phyloP scores from a whole-genome alignment of 257 asterid genomes.

The Anisodus tanguticus region DNA sequence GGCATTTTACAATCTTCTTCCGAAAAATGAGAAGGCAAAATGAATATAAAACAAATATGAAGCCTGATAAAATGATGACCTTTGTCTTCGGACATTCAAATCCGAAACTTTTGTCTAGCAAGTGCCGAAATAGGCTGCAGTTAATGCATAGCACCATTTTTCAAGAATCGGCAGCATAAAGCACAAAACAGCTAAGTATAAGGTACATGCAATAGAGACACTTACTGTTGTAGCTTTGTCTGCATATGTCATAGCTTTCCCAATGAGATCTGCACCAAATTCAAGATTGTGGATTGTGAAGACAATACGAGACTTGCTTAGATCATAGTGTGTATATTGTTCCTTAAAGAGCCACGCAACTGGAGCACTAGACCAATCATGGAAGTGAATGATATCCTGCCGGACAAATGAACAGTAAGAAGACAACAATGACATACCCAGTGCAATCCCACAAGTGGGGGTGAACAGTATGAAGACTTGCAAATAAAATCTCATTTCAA shows the following conservation, averaged over 20 bases:
- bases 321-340: conserved; percentile 80
- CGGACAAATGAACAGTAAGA: conserved; percentile 24
- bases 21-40: neutral
- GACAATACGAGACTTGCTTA: conserved; percentile 85
- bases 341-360: conserved; percentile 96
- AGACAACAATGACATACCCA: neutral
- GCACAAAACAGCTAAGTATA: conserved; percentile 12
- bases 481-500: neutral
- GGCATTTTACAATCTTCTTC: conserved; percentile 3
- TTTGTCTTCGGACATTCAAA: neutral
- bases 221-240: conserved; percentile 96
- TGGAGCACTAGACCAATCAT: conserved; percentile 99
- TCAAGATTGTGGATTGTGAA: conserved; percentile 98
- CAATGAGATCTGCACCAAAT: conserved; percentile 79
- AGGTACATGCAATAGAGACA: conserved; percentile 32
- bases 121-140: neutral
- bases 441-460: too few relatives aligned
- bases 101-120: neutral
- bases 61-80: neutral
- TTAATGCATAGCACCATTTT: neutral
- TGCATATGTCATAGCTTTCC: conserved; percentile 74
- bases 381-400: conserved; percentile 97
- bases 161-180: neutral
- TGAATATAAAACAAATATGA: conserved; percentile 1
- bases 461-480: neutral